Conservation (phyloP, 345 rosid species). For the Noccaea bulbosa region DNA sequence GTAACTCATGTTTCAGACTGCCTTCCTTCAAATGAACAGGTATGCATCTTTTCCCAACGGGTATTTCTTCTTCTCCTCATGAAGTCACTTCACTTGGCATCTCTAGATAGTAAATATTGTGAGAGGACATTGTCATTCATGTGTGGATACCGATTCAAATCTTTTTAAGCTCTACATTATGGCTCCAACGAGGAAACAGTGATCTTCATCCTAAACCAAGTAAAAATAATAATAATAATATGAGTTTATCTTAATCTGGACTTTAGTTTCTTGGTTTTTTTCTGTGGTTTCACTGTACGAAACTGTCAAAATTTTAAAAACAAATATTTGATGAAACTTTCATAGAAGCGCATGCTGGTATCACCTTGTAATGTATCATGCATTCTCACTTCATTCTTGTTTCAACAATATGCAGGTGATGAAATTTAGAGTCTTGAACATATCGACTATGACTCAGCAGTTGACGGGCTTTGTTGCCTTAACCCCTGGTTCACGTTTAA, state of each 20-base stretch:
- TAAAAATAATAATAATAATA: not conserved
- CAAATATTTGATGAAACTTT: slow-evolving; percentile 4
- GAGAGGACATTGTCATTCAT: slow-evolving; percentile 9
- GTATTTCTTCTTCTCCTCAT: not conserved
- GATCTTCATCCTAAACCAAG: not conserved
- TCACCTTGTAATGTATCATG: slow-evolving; percentile 10
- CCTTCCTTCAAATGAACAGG: slow-evolving; percentile 90
- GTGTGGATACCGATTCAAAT: not conserved
- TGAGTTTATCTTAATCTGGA: not conserved
- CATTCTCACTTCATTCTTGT: slow-evolving; percentile 11
- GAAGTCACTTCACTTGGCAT: slow-evolving; percentile 11
- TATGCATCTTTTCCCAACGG: slow-evolving; percentile 20
- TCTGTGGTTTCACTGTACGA: slow-evolving; percentile 1
- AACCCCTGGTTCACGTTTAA: slow-evolving; percentile 77
- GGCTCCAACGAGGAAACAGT: not conserved
- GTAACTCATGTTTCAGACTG: slow-evolving; percentile 81
- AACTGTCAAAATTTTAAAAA: not conserved
- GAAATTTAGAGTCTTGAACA: slow-evolving; percentile 68
- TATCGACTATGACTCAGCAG: slow-evolving; percentile 60
- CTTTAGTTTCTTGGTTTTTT: not conserved
- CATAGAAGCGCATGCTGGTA: not conserved
- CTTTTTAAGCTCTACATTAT: not conserved
- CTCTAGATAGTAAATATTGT: slow-evolving; percentile 13
- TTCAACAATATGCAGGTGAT: slow-evolving; percentile 61
- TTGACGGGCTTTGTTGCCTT: slow-evolving; percentile 72